These are phyloP conservation scores for Colletotrichum sp. DNA, from an alignment of 2,329 filamentous ascomycete genomes.

Conservation along the genomic window DNA sequence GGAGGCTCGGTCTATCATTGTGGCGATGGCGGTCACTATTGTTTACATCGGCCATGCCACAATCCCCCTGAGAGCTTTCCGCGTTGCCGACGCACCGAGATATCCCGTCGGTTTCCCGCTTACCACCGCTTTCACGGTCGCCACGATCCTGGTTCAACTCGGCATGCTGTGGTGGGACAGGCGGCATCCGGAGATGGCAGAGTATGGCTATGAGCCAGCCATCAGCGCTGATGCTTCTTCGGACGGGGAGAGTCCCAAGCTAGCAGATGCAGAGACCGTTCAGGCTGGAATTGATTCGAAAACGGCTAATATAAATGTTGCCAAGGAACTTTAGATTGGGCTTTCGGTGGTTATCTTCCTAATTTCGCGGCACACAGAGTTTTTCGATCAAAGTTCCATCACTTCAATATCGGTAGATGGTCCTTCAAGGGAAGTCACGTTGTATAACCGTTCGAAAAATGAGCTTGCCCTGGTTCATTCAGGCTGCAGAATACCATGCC, in stretches of 20 bases:
- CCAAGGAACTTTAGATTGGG: neutral
- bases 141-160: constrained; percentile 34
- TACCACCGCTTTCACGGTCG: constrained; percentile 33
- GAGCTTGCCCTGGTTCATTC: neutral
- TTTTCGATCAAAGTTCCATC: neutral
- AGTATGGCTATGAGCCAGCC: constrained; percentile 15
- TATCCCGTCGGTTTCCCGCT: constrained; percentile 42
- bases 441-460: neutral
- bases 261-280: neutral
- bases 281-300: neutral
- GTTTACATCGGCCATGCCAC: constrained; percentile 43
- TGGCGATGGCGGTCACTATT: constrained; percentile 39
- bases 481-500: neutral
- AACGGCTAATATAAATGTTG: neutral
- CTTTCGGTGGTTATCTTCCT: neutral
- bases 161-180: constrained; percentile 33
- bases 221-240: neutral
- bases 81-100: constrained; percentile 35
- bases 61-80: constrained; percentile 39
- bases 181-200: constrained; percentile 24
- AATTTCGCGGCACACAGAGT: neutral
- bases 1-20: constrained; percentile 38
- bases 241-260: constrained; percentile 6
- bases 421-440: neutral
- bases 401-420: neutral